Base-by-base conservation (phyloP, 352 stramenopile genomes). In the Globisporangium viniferum region DNA sequence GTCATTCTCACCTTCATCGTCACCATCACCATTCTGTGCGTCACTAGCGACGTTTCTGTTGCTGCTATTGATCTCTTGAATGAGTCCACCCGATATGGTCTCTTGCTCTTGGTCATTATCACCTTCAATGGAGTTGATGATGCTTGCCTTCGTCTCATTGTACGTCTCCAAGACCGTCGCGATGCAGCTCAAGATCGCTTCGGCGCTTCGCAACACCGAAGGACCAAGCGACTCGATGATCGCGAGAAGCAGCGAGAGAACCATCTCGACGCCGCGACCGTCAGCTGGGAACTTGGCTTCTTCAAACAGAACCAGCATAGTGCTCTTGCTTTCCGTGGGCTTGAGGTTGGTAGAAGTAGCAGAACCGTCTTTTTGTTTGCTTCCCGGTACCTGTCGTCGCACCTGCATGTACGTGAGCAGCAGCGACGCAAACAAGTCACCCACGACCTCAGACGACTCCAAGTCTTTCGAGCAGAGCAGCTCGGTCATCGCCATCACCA, bases 361-460 rank as follows among this genome's bases (percentile, higher is more conserved):
- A 49, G 41, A 49, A 8, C 24, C 63, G 53, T 27, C 72, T 35
- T 55, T 33, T 12, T 56, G 64, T 63, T 22, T 36, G 10, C 6
- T 35, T 53, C 20, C 27, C 2, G 15, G 15, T 1, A 3, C 15
- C 5, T 41, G 55, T n/a, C 35, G 57, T 6, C 54, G 74, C 4
- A 93, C 71, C 4, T 81, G 65, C 88, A 94, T 94, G 68, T 94
- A 94, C 15, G 78, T 90, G 7, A 91, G 74, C 53, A 95, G 62
- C 9, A 95, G 73, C 8, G 82, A 91, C 39, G 81, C 76, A 69
- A 95, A 94, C 5, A 95, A 73, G 7, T 93, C 76, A 2, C 88
- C 85, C 15, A 93, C 83, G 8, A 94, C 88, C 39, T 86, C 66
- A 0, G 73, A 89, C 0, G 63, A 69, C 65, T 93, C 81, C 7